These are phyloP conservation scores for Pulveroboletus sp. DNA, from an alignment of 768 basidiomycete genomes.

Conservation along the genomic window DNA sequence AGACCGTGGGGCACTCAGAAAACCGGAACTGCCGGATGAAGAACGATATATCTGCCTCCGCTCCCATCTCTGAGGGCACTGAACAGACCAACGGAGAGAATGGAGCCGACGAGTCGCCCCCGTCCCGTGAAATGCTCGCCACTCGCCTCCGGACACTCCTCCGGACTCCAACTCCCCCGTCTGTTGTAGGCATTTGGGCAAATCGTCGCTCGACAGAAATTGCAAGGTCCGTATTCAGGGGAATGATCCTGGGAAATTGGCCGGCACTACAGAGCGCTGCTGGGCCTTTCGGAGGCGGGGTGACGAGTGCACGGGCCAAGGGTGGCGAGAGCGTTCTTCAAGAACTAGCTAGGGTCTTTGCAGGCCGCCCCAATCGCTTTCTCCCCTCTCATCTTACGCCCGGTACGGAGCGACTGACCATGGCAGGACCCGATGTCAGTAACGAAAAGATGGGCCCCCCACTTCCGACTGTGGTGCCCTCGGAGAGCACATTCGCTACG, in stretches of 20 bases:
- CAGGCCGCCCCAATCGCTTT: conserved; percentile 8
- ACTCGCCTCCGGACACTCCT: conserved; percentile 11
- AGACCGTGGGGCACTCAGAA: neutral
- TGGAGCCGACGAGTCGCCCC: neutral
- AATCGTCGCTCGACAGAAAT: conserved; percentile 42
- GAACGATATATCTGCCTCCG: neutral
- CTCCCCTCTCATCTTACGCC: conserved; percentile 2
- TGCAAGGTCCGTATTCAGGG: conserved; percentile 49
- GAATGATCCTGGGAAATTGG: conserved; percentile 56
- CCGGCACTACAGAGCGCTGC: conserved; percentile 33
- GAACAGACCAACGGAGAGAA: neutral
- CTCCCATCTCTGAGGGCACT: neutral
- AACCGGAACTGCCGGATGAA: neutral
- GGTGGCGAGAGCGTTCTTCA: conserved; percentile 16
- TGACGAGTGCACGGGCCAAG: conserved; percentile 12
- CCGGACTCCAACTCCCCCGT: conserved; percentile 22
- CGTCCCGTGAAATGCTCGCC: conserved; percentile 8
- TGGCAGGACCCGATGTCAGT: neutral
- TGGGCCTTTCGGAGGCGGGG: conserved; percentile 36
- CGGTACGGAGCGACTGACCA: conserved; percentile 6
- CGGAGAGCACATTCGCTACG: conserved; percentile 47
- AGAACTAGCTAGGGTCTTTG: conserved; percentile 18
- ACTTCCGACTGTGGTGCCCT: conserved; percentile 40
- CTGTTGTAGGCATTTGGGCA: conserved; percentile 42
- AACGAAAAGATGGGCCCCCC: conserved; percentile 13